A percentile compares a stretch with the other conserved stretches of the same genome.
Evolutionary conservation across 2,329 filamentous ascomycete genomes (phyloP).

Genomic region (Ophioceras dolichostomum): DNA sequence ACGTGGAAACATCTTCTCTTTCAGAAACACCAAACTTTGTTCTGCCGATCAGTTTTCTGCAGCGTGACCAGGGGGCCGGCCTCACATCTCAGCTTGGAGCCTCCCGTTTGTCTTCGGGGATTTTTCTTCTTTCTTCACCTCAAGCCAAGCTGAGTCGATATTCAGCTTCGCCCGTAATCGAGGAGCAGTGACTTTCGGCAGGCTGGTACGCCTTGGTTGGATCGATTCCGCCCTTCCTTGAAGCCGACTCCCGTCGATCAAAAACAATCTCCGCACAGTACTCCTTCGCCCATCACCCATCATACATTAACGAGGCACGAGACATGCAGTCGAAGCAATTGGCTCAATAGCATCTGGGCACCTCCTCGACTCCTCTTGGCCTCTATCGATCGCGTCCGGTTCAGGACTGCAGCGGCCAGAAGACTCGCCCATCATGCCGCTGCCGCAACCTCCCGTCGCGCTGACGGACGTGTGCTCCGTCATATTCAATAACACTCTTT

Average conservation of each 20-base stretch:
- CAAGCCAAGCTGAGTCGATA: too few relatives aligned
- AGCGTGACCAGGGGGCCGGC: background rate
- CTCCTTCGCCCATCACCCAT: too few relatives aligned
- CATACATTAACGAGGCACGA: too few relatives aligned
- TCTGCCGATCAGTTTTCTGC: background rate
- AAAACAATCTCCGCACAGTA: too few relatives aligned
- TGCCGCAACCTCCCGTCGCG: constrained; percentile 56
- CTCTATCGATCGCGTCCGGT: background rate
- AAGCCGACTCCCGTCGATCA: too few relatives aligned
- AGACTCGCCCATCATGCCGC: constrained; percentile 45
- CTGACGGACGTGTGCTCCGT: constrained; percentile 72
- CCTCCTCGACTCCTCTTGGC: background rate
- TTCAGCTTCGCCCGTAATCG: too few relatives aligned
- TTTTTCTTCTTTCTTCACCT: background rate
- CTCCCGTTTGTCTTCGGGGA: background rate
- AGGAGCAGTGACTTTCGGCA: too few relatives aligned
- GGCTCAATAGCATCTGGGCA: background rate
- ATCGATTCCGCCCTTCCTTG: too few relatives aligned
- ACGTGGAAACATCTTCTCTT: background rate
- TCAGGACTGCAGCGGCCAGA: background rate
- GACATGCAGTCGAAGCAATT: constrained; percentile 4
- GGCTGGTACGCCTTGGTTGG: too few relatives aligned
- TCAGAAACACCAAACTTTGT: background rate
- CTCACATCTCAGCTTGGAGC: background rate
- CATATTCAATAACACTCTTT: constrained; percentile 70